phyloP scores from a whole-genome alignment of 768 basidiomycete genomes.

The Mrakia hoshinonis region DNA sequence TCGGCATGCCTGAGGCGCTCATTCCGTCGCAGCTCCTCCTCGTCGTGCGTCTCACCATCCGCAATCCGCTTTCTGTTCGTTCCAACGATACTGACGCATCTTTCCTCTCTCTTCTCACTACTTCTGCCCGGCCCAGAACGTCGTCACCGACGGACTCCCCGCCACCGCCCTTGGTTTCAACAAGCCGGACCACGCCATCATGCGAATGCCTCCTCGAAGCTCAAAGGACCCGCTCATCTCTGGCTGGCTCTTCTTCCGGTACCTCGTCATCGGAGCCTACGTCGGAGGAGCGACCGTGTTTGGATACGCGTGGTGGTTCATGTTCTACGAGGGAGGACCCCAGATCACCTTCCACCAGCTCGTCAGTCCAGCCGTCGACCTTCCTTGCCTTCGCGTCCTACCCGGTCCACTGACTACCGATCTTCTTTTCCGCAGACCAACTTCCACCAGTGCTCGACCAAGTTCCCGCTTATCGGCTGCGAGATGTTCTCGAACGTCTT shows the following conservation, averaged over 20 bases:
- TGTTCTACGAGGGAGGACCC: slow-evolving; percentile 79
- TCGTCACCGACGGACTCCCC: slow-evolving; percentile 52
- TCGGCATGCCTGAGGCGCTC: slow-evolving; percentile 99
- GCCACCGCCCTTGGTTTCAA: slow-evolving; percentile 98
- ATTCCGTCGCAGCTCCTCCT: slow-evolving; percentile 96
- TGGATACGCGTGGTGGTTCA: slow-evolving; percentile 99
- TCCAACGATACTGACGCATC: too few species aligned
- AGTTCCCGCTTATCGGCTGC: slow-evolving; percentile 87
- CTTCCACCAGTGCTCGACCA: slow-evolving; percentile 79
- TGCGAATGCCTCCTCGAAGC: slow-evolving; percentile 85
- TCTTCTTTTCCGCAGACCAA: slow-evolving; percentile 58
- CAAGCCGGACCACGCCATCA: slow-evolving; percentile 90
- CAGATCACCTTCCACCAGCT: slow-evolving; percentile 89
- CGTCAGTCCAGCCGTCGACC: slow-evolving; percentile 43
- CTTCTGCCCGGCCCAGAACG: not conserved
- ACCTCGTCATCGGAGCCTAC: slow-evolving; percentile 84
- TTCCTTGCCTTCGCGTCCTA: slow-evolving; percentile 39
- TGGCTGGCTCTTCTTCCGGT: slow-evolving; percentile 91
- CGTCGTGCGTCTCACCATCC: slow-evolving; percentile 48
- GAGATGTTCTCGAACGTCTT: slow-evolving; percentile 87
- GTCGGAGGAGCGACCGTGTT: slow-evolving; percentile 92
- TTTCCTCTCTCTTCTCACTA: not conserved
- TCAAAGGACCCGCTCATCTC: slow-evolving; percentile 84
- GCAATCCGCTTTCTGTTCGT: not conserved
- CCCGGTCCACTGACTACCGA: not conserved